Evolutionary conservation across 805 yeast species (phyloP), one percentile per base, ranked within the genome.

Genomic region (Lipomyces yamanashiensis): DNA sequence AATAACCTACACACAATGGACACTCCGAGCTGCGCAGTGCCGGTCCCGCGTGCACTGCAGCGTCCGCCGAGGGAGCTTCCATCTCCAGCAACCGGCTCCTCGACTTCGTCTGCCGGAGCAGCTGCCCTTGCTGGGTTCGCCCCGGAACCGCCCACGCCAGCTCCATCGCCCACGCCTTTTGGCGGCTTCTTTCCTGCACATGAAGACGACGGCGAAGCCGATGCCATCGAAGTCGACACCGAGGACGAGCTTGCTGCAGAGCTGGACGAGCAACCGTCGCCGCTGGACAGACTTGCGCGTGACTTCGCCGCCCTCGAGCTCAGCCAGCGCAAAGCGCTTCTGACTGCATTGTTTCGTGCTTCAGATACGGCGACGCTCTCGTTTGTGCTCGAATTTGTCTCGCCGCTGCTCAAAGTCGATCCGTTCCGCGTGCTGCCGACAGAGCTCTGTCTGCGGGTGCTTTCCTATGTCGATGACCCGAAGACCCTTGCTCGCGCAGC

Each of bases 401-500:
- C 74, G 40, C 82, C 82, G 7, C 66, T 73, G 62, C 71, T 79
- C 17, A 72, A 76, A 45, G 73, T 73, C 44, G 82, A 79, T 62
- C 82, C 82, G 39, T 78, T 79, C 57, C 80, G 77, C 50, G 73
- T 76, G 47, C 72, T 93, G 55, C 99, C 99, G 0, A 81, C 83
- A 66, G 98, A 95, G 73, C 77, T 93, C 51, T 85, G 96, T 1
- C 81, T 92, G 59, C 90, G 90, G 72, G 88, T 93, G 44, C 78
- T 93, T 44, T 88, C 96, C 67, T 91, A 89, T 75, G 77, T 93
- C 69, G 97, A 90, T 73, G 95, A 97, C 63, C 80, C 81, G 76
- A 85, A 85, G 63, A 88, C 97, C 10, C 81, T 93, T 49, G 93
- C 98, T 71, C 88, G 88, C 66, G 97, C 98, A 0, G 93, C 97